phyloP scores from a whole-genome alignment of 1,139 yeast species.

The Suhomyces choctaworum region DNA sequence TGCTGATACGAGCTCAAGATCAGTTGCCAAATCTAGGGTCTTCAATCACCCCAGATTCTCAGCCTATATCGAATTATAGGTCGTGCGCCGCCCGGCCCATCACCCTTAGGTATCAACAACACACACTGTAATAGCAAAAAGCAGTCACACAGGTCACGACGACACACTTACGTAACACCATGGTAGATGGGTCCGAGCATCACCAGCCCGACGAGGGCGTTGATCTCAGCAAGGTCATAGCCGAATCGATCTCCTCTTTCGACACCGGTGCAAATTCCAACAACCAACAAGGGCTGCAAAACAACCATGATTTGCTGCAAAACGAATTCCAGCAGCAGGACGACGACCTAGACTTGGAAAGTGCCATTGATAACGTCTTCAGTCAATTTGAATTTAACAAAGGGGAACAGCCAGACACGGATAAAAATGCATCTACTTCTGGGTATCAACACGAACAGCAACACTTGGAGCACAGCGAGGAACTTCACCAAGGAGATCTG shows the following conservation, averaged over 20 bases:
- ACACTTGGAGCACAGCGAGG: not conserved
- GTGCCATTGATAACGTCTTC: conserved; percentile 43
- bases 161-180: conserved; percentile 13
- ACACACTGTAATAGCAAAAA: conserved; percentile 1
- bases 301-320: conserved; percentile 10
- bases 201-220: conserved; percentile 9
- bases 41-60: no score
- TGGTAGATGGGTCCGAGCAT: conserved; percentile 7
- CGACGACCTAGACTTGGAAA: conserved; percentile 25
- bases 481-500: not conserved
- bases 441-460: not conserved
- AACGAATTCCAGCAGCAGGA: conserved; percentile 1
- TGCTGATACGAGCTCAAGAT: no score
- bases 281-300: conserved; percentile 5
- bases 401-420: conserved; percentile 2
- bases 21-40: no score
- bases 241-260: conserved; percentile 15
- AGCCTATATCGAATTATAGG: no score
- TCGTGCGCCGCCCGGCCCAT: not conserved
- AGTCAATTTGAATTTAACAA: conserved; percentile 27
- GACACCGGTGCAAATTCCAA: conserved; percentile 4
- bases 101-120: conserved; percentile 3
- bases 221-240: conserved; percentile 16
- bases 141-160: conserved; percentile 14
- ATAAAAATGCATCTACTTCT: not conserved